Percentiles rank a stretch among this genome's conserved stretches.
Conservation (phyloP, 345 rosid genomes). For the rapeseed (Brassica napus) region Da-Ae NC_063436.1:31233001-31233500, state of each 20-base stretch:
- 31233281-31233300: background rate
- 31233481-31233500: too few relatives aligned
- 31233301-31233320: background rate
- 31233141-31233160: background rate
- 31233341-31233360: background rate
- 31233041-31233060: background rate
- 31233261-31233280: background rate
- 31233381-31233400: background rate
- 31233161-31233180: background rate
- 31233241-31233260: background rate
- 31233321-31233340: background rate
- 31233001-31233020: background rate
- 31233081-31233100: background rate
- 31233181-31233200: background rate
- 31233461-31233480: too few relatives aligned
- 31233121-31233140: background rate
- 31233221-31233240: background rate
- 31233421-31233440: slow-evolving; percentile 28
- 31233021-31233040: background rate
- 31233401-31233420: background rate
- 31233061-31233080: background rate
- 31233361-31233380: background rate
- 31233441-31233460: too few relatives aligned
- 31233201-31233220: background rate
- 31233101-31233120: background rate